Conservation (phyloP, 1,284 basidiomycete species). For the Microbotryum saponariae region DNA sequence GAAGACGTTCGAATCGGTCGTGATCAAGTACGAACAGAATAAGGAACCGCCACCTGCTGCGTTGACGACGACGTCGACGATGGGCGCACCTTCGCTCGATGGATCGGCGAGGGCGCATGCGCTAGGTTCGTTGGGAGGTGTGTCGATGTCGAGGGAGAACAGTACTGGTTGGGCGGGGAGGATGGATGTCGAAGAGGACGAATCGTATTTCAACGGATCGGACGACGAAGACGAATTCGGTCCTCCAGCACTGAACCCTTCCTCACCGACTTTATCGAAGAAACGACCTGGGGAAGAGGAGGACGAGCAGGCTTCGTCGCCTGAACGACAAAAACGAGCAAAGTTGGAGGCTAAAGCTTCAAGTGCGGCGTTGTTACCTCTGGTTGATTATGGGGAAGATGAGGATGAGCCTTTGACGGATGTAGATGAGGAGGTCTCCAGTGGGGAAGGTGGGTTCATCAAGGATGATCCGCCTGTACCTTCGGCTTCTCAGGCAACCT, state of each 20-base stretch:
- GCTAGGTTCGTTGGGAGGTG: constrained; percentile 2
- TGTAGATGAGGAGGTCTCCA: constrained; percentile 16
- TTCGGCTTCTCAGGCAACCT: neutral
- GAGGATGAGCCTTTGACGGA: constrained; percentile 11
- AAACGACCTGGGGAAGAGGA: constrained; percentile 1
- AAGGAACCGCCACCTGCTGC: constrained; percentile 62
- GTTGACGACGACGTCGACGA: constrained; percentile 6
- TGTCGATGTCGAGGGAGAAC: constrained; percentile 41
- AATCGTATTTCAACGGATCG: constrained; percentile 75
- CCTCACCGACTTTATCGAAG: neutral
- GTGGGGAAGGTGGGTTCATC: constrained; percentile 30
- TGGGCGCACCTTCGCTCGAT: neutral
- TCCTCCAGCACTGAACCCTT: constrained; percentile 6
- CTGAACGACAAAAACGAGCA: constrained; percentile 4
- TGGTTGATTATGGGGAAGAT: constrained; percentile 17
- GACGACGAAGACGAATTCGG: constrained; percentile 59
- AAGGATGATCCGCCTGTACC: constrained; percentile 34
- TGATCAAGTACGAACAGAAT: constrained; percentile 82
- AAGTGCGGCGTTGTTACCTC: neutral
- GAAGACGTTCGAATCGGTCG: constrained; percentile 62
- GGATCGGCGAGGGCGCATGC: neutral
- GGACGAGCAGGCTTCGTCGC: neutral
- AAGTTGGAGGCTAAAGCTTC: constrained; percentile 3
- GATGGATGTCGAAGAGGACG: constrained; percentile 67
- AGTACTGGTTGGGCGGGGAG: constrained; percentile 44